A percentile compares a stretch with the other conserved stretches of the same genome.
Conservation (phyloP, 2,329 filamentous ascomycete species). For the Alternaria gansuensis region DNA sequence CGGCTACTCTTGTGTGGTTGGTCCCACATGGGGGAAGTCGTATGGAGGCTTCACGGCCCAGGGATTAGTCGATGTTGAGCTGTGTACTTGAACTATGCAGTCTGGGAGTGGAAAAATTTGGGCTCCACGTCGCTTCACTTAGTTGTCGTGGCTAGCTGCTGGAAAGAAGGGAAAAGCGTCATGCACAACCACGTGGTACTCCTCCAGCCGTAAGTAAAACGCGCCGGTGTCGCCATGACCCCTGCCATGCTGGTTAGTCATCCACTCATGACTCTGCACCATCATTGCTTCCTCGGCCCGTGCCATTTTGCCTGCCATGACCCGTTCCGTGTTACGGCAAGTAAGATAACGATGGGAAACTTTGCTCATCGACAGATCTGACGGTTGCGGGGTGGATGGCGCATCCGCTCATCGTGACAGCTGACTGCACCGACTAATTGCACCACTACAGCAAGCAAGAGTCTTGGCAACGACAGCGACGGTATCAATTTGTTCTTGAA, state of each 20-base stretch:
- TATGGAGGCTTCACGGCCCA: neutral
- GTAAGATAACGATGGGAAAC: neutral
- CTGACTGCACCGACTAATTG: neutral
- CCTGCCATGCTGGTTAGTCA: neutral
- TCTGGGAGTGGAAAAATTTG: slow-evolving; percentile 3
- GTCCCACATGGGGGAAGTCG: slow-evolving; percentile 12
- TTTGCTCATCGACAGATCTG: neutral
- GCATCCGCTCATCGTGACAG: neutral
- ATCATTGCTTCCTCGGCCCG: neutral
- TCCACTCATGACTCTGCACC: neutral
- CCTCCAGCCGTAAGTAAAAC: slow-evolving; percentile 15
- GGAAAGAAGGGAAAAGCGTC: slow-evolving; percentile 6
- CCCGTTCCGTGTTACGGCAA: slow-evolving; percentile 2
- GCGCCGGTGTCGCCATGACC: slow-evolving; percentile 5
- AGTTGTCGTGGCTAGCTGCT: slow-evolving; percentile 10
- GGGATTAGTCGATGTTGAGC: slow-evolving; percentile 6
- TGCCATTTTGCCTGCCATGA: neutral
- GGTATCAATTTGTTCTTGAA: neutral
- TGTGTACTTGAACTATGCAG: slow-evolving; percentile 9
- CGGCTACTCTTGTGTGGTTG: slow-evolving; percentile 6
- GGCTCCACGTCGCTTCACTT: slow-evolving; percentile 10
- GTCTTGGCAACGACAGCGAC: neutral
- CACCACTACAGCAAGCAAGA: neutral
- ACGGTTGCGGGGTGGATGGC: neutral
- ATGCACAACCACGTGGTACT: slow-evolving; percentile 24